These are phyloP conservation scores for Musa schizocarpa DNA, from an alignment of 176 grass and related monocot species.

Conservation along the genomic window DNA sequence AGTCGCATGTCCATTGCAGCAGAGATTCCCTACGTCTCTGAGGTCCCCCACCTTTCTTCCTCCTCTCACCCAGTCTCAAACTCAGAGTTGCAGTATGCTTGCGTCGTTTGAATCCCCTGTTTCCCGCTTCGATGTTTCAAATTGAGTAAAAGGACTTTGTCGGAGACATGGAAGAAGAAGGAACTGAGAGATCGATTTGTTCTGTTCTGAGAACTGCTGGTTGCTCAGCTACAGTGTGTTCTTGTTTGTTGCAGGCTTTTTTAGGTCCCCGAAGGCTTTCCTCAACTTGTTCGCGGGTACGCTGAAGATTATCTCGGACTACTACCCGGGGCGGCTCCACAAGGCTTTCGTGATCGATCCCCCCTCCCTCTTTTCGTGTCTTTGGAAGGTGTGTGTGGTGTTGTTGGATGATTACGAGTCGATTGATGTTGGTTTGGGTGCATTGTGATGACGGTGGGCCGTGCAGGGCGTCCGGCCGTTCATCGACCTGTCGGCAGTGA, in stretches of 20 bases:
- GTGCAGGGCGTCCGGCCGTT: constrained; percentile 76
- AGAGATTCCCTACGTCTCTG: not conserved
- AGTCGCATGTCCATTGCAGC: no score
- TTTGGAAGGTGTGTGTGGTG: constrained; percentile 71
- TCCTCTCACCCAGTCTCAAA: not conserved
- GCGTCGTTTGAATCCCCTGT: not conserved
- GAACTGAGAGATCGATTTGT: constrained; percentile 7
- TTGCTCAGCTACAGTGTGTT: no score
- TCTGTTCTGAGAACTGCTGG: not conserved
- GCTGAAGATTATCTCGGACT: constrained; percentile 90
- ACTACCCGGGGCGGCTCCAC: constrained; percentile 87
- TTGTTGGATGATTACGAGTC: not conserved
- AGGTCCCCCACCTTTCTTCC: not conserved
- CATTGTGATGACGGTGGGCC: not conserved
- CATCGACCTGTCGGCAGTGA: constrained; percentile 57
- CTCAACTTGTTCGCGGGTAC: constrained; percentile 81
- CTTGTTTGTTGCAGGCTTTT: constrained; percentile 61
- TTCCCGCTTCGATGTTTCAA: not conserved
- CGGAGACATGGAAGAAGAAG: not conserved
- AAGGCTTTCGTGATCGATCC: constrained; percentile 85
- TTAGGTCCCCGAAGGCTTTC: constrained; percentile 80
- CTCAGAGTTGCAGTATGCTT: not conserved
- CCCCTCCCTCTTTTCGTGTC: constrained; percentile 77
- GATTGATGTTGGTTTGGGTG: not conserved
- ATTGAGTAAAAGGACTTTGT: not conserved